Conservation (phyloP, 2,329 filamentous ascomycete genomes). For the Talaromyces sp. region DNA sequence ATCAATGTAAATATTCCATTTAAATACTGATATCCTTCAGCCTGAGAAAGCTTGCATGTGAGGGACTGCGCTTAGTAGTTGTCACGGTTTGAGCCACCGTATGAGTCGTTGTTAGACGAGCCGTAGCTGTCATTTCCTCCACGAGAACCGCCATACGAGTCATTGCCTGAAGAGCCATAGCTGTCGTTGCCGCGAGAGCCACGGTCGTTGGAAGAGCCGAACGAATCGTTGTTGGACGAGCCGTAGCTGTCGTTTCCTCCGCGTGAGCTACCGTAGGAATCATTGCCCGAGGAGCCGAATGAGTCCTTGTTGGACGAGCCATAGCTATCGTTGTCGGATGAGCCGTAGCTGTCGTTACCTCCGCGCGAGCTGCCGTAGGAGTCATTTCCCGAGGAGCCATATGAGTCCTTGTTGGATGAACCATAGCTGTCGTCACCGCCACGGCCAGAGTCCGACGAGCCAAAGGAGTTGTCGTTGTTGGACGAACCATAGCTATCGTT, state of each 20-base stretch:
- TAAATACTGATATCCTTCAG: neutral
- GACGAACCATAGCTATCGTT: neutral
- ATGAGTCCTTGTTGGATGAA: neutral
- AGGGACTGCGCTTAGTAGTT: neutral
- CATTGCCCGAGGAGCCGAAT: neutral
- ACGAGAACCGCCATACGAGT: neutral
- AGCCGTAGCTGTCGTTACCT: neutral
- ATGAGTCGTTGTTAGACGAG: neutral
- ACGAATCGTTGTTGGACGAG: neutral
- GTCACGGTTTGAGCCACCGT: neutral
- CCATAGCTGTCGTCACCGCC: neutral
- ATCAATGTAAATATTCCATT: neutral
- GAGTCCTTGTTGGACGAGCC: neutral
- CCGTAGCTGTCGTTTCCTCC: neutral
- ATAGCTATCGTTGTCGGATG: neutral
- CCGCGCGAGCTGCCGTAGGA: neutral
- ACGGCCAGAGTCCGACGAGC: neutral
- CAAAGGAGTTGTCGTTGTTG: neutral
- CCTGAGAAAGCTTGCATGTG: neutral
- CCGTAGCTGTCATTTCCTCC: conserved; percentile 1
- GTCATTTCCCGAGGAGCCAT: no score
- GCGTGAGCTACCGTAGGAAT: neutral
- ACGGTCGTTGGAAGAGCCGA: neutral
- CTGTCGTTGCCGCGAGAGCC: neutral
- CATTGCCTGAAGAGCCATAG: neutral